Evolutionary conservation across 2,329 filamentous ascomycete genomes (phyloP), one percentile per base, ranked within the genome.

Genomic region (Thielaviopsis punctulata): DNA sequence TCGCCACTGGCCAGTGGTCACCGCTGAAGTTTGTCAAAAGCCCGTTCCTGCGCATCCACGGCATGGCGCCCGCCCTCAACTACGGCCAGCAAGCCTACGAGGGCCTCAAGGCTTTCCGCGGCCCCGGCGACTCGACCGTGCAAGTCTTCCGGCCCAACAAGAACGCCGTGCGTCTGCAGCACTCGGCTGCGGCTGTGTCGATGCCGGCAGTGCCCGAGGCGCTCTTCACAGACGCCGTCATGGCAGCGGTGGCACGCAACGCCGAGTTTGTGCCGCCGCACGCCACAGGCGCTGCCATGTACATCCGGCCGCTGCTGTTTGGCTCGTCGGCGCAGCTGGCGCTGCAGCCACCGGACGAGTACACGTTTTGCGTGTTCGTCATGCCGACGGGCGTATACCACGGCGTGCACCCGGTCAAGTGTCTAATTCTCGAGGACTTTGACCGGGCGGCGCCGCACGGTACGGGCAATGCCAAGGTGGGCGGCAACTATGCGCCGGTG

Each of bases 71-170:
- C 0, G 90, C 80, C 44, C 78, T 96, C 58, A 98, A 98, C 75
- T 98, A 98, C 66, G 88, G 90, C 54, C 88, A 95, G 64, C 92
- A 96, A 70, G 90, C 87, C 61, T 98, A 94, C 72, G 92, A 98
- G 66, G 92, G 92, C n/a, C 80, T 96, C 65, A 96, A 96, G 68
- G 89, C 90, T 52, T 95, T 95, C 76, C 87, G 90, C 57, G 72
- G 75, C 2, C 84, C 87, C 18, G 71, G 75, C 54, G 78, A 84
- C 65, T 64, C 72, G 55, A 68, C 69, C 55, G 89, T 96, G 69
- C 79, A 80, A 64, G 78, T 96, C 65, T 96, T 96, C 78, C 84
- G 90, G 4, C 86, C 90, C 0, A 75, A 82, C 62, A 80, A 82
- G 63, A 96, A 96, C 65, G 92, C 89, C 36, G 67, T 70, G 43